phyloP scores from a whole-genome alignment of 768 basidiomycete species.

The Hydnomerulius pinastri region DNA sequence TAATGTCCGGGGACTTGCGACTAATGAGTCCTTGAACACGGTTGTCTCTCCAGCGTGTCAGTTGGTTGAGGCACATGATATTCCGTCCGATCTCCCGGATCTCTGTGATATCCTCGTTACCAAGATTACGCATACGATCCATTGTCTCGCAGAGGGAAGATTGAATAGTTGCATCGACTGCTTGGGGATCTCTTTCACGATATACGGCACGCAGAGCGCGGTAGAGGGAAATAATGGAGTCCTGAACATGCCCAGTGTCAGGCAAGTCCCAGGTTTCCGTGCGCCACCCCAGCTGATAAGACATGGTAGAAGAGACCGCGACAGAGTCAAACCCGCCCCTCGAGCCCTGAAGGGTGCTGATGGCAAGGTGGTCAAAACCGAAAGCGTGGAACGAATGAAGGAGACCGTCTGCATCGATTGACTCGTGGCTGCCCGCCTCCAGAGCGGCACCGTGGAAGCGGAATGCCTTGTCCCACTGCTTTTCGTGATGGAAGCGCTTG shows the following conservation, averaged over 20 bases:
- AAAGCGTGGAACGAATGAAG: slow-evolving; percentile 83
- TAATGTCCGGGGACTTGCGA: slow-evolving; percentile 34
- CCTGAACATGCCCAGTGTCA: slow-evolving; percentile 45
- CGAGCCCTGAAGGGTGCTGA: slow-evolving; percentile 55
- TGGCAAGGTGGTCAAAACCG: slow-evolving; percentile 89
- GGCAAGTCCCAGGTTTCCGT: slow-evolving; percentile 96
- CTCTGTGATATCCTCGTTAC: slow-evolving; percentile 78
- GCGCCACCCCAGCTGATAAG: slow-evolving; percentile 88
- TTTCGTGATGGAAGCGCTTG: slow-evolving; percentile 88
- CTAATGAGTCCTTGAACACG: slow-evolving; percentile 29
- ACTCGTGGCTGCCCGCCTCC: slow-evolving; percentile 55
- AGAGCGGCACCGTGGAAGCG: slow-evolving; percentile 84
- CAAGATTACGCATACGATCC: slow-evolving; percentile 60
- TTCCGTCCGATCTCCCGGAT: slow-evolving; percentile 69
- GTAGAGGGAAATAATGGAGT: slow-evolving; percentile 67
- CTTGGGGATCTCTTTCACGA: slow-evolving; percentile 62
- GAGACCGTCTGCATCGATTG: slow-evolving; percentile 60
- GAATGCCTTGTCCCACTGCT: slow-evolving; percentile 91
- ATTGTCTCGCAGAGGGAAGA: slow-evolving; percentile 60
- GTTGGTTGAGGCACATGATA: slow-evolving; percentile 81
- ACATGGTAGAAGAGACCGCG: slow-evolving; percentile 47
- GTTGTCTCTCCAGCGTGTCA: slow-evolving; percentile 59
- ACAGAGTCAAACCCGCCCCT: slow-evolving; percentile 33
- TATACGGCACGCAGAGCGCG: slow-evolving; percentile 79
- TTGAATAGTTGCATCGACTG: slow-evolving; percentile 52